Evolutionary conservation across 148 eudicot species (phyloP).

Genomic region (Limonium bicolor): DNA sequence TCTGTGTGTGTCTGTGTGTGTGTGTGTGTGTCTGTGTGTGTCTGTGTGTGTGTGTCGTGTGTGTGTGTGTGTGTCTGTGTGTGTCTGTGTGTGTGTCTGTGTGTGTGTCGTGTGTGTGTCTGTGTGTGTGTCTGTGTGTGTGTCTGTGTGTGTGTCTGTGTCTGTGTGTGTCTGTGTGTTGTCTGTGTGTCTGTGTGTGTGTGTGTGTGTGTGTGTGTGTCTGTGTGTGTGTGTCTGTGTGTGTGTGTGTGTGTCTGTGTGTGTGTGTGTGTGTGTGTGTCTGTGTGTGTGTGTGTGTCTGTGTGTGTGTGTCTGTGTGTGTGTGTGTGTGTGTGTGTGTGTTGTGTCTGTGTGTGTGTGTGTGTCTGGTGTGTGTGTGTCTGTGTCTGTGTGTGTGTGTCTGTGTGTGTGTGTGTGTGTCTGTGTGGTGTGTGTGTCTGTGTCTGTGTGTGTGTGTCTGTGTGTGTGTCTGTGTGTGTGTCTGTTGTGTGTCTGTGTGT

Average conservation of each 20-base stretch:
- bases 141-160: neutral
- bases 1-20: too few relatives aligned
- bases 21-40: too few relatives aligned
- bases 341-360: too few relatives aligned
- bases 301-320: neutral
- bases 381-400: neutral
- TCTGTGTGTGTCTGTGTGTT: neutral
- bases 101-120: too few relatives aligned
- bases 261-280: neutral
- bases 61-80: too few relatives aligned
- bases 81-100: too few relatives aligned
- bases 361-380: too few relatives aligned
- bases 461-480: too few relatives aligned
- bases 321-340: neutral
- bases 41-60: too few relatives aligned
- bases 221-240: neutral
- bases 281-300: neutral
- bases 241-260: neutral
- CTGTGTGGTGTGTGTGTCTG: too few relatives aligned
- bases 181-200: slow-evolving; percentile 1
- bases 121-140: neutral
- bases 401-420: neutral
- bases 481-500: too few relatives aligned
- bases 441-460: too few relatives aligned
- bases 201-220: slow-evolving; percentile 1